phyloP scores from a whole-genome alignment of 1,284 basidiomycete species.

The Tausonia pullulans region DNA sequence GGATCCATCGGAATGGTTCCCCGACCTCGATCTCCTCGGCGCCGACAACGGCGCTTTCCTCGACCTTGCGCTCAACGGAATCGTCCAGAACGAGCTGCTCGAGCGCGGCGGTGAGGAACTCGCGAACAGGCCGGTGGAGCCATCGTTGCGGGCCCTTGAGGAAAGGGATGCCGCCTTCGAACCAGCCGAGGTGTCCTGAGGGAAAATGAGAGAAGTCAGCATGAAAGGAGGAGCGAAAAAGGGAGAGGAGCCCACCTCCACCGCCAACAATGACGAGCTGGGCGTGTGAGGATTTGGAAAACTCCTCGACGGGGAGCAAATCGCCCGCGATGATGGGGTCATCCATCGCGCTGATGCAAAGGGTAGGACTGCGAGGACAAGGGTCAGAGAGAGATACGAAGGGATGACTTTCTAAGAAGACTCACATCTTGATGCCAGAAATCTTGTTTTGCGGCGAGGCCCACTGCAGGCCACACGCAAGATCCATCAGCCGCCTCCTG shows the following conservation, averaged over 20 bases:
- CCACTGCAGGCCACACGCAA: slow-evolving; percentile 35
- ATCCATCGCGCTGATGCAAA: slow-evolving; percentile 79
- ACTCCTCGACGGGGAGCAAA: slow-evolving; percentile 42
- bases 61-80: background rate
- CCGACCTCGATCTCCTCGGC: background rate
- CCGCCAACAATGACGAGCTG: slow-evolving; percentile 59
- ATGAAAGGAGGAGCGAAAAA: background rate
- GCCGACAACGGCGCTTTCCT: too few species aligned
- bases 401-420: background rate
- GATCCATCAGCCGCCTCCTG: background rate
- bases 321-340: slow-evolving; percentile 70
- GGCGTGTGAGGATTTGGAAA: slow-evolving; percentile 51
- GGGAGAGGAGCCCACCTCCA: slow-evolving; percentile 56
- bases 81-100: background rate
- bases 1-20: slow-evolving; percentile 6
- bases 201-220: background rate
- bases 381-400: background rate
- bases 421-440: slow-evolving; percentile 30
- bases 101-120: background rate
- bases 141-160: background rate
- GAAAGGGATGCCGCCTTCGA: slow-evolving; percentile 13
- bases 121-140: slow-evolving; percentile 11
- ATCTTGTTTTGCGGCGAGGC: slow-evolving; percentile 36
- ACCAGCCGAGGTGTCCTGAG: slow-evolving; percentile 5
- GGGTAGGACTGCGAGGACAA: slow-evolving; percentile 36